phyloP scores from a whole-genome alignment of 345 rosid genomes.

The Carallia brachiata region DNA sequence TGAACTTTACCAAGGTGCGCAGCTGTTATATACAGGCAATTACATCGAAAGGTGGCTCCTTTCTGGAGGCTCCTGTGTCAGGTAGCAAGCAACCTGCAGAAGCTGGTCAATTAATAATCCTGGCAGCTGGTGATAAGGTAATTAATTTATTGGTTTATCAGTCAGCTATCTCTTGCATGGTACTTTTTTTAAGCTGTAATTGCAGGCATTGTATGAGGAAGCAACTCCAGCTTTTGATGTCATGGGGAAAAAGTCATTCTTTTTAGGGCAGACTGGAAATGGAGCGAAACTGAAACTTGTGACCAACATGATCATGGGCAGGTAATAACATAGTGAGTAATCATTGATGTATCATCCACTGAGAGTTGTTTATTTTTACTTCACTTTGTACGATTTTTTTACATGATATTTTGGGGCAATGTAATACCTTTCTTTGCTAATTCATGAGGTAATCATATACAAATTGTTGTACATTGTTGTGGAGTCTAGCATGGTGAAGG shows the following conservation, averaged over 20 bases:
- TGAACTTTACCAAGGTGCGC: neutral
- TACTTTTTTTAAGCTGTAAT: neutral
- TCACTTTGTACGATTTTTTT: too few species aligned
- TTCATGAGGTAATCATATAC: neutral
- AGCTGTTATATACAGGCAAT: constrained; percentile 51
- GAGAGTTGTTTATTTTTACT: too few species aligned
- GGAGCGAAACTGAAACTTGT: constrained; percentile 96
- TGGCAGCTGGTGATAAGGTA: constrained; percentile 95
- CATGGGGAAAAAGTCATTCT: constrained; percentile 86
- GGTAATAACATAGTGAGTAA: constrained; percentile 36
- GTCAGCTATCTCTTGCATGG: neutral
- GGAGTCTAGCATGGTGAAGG: constrained; percentile 68
- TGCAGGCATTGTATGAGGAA: constrained; percentile 68
- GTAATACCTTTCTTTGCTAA: neutral
- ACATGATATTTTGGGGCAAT: too few species aligned
- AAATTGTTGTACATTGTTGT: constrained; percentile 9
- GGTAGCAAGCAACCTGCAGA: constrained; percentile 98
- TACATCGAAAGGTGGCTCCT: constrained; percentile 67
- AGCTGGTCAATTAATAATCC: constrained; percentile 89
- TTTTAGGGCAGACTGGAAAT: constrained; percentile 80
- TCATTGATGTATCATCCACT: too few species aligned
- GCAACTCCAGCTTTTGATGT: constrained; percentile 72
- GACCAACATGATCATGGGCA: constrained; percentile 97
- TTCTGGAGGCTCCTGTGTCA: constrained; percentile 93
- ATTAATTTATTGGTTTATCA: neutral